phyloP scores from a whole-genome alignment of 208 protist genomes.

The Leishmania aethiopica region DNA sequence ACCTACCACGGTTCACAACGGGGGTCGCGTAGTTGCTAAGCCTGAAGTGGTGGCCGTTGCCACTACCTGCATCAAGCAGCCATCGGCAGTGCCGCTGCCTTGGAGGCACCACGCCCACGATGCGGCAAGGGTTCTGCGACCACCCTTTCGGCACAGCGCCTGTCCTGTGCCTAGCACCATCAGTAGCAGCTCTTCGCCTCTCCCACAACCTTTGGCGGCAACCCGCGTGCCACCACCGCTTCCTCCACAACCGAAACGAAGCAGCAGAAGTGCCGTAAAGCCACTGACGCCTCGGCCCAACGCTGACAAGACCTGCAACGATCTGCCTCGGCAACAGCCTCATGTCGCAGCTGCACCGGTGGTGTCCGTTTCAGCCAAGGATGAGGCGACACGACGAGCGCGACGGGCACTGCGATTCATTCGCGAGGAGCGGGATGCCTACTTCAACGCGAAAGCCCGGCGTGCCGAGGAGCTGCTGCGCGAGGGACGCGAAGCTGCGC shows the following conservation, averaged over 20 bases:
- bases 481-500: slow-evolving; percentile 19
- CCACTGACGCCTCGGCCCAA: background rate
- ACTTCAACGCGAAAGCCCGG: slow-evolving; percentile 28
- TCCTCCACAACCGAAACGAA: background rate
- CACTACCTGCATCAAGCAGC: background rate
- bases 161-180: background rate
- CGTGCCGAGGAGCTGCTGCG: slow-evolving; percentile 28
- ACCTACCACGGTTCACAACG: background rate
- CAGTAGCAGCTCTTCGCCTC: background rate
- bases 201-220: background rate
- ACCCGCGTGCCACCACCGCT: background rate
- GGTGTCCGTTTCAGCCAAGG: background rate
- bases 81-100: background rate
- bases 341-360: background rate
- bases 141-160: background rate
- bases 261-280: background rate
- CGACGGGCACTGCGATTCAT: slow-evolving; percentile 19
- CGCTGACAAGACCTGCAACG: background rate
- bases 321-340: background rate
- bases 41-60: background rate
- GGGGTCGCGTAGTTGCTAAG: background rate
- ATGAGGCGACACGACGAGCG: slow-evolving; percentile 13
- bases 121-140: background rate
- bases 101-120: background rate
- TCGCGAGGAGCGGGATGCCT: slow-evolving; percentile 24